Base-by-base conservation (phyloP, 2,329 filamentous ascomycete species). In the Fusarium continuum region DNA sequence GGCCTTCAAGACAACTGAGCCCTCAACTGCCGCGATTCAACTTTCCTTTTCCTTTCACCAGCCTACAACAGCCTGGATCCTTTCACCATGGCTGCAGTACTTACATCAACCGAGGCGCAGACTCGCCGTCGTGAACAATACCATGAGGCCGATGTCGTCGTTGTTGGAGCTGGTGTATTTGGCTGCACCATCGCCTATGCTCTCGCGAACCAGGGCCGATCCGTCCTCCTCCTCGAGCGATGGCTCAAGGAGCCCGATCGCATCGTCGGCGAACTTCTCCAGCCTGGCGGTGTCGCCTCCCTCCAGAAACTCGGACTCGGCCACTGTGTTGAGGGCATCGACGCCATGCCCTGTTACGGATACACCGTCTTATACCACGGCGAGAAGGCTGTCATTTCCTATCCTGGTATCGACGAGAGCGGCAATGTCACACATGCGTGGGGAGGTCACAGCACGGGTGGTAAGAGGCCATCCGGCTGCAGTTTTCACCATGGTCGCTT, bases 401-500 rank as follows among this genome's bases (percentile, higher is more conserved):
- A 98, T 74, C 93, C 94, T 17, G 80, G 80, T 38, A 81, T 89
- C 56, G 81, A 83, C 65, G 80, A 80, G 39, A 67, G 75, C 13
- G 82, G 82, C 32, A 68, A 76, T 31, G 76, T 82, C 31, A 67
- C 72, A 38, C 69, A 74, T 60, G 68, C 71, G 35, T 78, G 76
- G 76, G 61, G 67, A 40, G 76, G 76, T 20, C 64, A 73, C 20
- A 72, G 72, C 44, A 75, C 72, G 66, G 72, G 70, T 36, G 71
- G 70, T 63, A 77, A 76, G 71, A 82, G 80, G 66, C 78, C 82
- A 62, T 88, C 91, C 3, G 95, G 95, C 32, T 83, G 90, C 61
- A 86, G 86, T 40, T 99, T 99, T 76, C 95, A 99, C 80, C 95
- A 99, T 78, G 95, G 95, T 40, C 87, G 92, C 68, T 97, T 99